These are phyloP conservation scores for Ilyonectria destructans DNA, from an alignment of 2,329 filamentous ascomycete species.

Conservation along the genomic window DNA sequence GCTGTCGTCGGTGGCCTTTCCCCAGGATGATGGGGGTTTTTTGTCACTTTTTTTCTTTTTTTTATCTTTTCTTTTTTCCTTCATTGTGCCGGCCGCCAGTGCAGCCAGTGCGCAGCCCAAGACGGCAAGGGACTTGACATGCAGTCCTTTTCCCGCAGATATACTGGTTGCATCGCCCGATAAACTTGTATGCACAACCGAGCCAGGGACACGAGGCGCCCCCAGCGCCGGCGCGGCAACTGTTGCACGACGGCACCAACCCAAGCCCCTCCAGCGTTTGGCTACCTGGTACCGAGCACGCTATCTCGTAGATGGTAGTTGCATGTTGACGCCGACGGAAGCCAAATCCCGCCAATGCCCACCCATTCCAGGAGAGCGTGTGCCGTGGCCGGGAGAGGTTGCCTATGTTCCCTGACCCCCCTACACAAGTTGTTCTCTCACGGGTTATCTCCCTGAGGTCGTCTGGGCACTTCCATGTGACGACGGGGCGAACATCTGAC, in stretches of 20 bases:
- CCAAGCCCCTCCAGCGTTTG: slow-evolving; percentile 1
- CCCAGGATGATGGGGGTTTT: neutral
- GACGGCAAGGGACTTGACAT: neutral
- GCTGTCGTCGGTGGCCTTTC: neutral
- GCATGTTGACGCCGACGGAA: neutral
- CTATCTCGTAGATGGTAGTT: neutral
- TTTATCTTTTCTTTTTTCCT: neutral
- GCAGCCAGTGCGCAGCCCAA: neutral
- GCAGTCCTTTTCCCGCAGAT: slow-evolving; percentile 11
- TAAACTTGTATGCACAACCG: slow-evolving; percentile 26
- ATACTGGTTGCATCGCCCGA: slow-evolving; percentile 21
- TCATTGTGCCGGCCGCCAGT: neutral
- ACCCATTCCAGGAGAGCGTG: neutral
- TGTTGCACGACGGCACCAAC: slow-evolving; percentile 17
- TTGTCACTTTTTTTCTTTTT: neutral
- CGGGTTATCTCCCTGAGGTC: slow-evolving; percentile 22
- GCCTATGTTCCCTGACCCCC: neutral
- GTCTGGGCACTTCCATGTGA: slow-evolving; percentile 30
- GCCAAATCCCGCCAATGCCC: neutral
- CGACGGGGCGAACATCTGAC: slow-evolving; percentile 31
- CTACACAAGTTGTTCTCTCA: slow-evolving; percentile 8
- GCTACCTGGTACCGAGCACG: slow-evolving; percentile 5
- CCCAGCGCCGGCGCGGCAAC: slow-evolving; percentile 21
- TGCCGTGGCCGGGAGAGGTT: neutral
- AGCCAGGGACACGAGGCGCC: slow-evolving; percentile 28